Conservation (phyloP, 2,329 filamentous ascomycete genomes). For the Rutstroemia sp. region DNA sequence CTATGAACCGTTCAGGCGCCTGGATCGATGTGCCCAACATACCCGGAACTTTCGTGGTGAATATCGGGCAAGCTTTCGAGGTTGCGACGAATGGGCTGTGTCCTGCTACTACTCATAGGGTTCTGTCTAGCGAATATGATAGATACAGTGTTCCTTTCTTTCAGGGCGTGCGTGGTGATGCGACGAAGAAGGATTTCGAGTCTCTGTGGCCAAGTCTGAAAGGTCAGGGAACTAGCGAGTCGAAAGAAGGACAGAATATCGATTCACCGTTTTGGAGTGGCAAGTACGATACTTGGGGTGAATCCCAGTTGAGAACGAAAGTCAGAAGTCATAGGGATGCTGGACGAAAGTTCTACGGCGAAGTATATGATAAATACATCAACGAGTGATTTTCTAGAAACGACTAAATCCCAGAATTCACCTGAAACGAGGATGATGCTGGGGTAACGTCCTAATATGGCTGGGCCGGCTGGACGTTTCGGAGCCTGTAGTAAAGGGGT, state of each 20-base stretch:
- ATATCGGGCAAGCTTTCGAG: constrained; percentile 7
- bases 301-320: constrained; percentile 9
- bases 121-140: constrained; percentile 3
- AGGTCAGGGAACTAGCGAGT: background rate
- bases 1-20: constrained; percentile 2
- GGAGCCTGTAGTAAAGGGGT: too few species aligned
- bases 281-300: constrained; percentile 6
- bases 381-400: background rate
- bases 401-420: background rate
- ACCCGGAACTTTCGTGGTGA: constrained; percentile 6
- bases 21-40: constrained; percentile 9
- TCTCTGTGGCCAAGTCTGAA: constrained; percentile 1
- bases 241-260: background rate
- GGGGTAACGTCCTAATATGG: too few species aligned
- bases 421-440: too few species aligned
- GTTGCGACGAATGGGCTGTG: constrained; percentile 6
- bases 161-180: constrained; percentile 5
- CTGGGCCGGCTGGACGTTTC: too few species aligned
- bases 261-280: constrained; percentile 1
- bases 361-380: constrained; percentile 1
- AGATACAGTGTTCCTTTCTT: constrained; percentile 7
- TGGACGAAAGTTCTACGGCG: background rate
- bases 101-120: constrained; percentile 5
- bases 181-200: constrained; percentile 7
- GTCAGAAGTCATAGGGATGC: constrained; percentile 1